These are phyloP conservation scores for Rhizopogon sp. DNA, from an alignment of 768 basidiomycete genomes.

Conservation along the genomic window DNA sequence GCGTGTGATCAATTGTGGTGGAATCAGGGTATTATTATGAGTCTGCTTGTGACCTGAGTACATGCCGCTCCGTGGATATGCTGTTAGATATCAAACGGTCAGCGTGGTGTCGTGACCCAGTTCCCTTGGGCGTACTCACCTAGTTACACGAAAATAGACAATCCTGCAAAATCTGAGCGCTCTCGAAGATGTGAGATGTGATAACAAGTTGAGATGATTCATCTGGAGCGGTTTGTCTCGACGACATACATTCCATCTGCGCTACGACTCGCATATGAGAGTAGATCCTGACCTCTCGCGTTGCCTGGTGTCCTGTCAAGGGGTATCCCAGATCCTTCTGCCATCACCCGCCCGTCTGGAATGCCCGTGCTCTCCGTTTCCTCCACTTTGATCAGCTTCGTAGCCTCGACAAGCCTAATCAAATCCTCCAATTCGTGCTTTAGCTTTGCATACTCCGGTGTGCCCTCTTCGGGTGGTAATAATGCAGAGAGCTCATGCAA, in stretches of 20 bases:
- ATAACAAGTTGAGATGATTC: not conserved
- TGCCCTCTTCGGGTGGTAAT: slow-evolving; percentile 54
- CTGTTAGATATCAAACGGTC: not conserved
- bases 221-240: slow-evolving; percentile 35
- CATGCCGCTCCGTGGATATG: not conserved
- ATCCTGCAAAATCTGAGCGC: not conserved
- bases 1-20: not conserved
- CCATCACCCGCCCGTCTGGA: slow-evolving; percentile 40
- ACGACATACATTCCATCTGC: slow-evolving; percentile 57
- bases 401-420: slow-evolving; percentile 75
- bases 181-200: not conserved
- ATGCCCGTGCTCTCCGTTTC: slow-evolving; percentile 22
- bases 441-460: slow-evolving; percentile 44
- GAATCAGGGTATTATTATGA: not conserved
- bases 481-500: slow-evolving; percentile 75
- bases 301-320: slow-evolving; percentile 13
- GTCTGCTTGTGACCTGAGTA: not conserved
- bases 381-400: slow-evolving; percentile 52
- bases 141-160: not conserved
- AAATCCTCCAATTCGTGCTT: slow-evolving; percentile 66
- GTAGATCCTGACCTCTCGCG: slow-evolving; percentile 37
- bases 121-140: not conserved
- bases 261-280: slow-evolving; percentile 46
- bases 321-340: slow-evolving; percentile 30
- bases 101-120: not conserved